phyloP scores from a whole-genome alignment of 2,329 filamentous ascomycete genomes.

The Volutella citrinella region DNA sequence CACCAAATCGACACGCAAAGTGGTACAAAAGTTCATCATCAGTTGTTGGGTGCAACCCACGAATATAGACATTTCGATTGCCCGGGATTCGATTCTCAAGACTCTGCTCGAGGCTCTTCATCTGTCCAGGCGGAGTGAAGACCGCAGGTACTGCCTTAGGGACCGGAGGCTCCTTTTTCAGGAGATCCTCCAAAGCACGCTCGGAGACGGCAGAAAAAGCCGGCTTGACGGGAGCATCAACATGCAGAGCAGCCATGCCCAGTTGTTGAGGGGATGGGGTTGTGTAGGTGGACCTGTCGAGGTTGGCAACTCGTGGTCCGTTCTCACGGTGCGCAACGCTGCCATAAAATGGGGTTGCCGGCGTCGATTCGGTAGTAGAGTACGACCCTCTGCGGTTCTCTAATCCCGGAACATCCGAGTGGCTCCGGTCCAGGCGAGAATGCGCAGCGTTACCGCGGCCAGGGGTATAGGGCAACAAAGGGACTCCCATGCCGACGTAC shows the following conservation, averaged over 20 bases:
- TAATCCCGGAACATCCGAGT: conserved; percentile 57
- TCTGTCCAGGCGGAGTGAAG: conserved; percentile 78
- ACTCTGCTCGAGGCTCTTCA: conserved; percentile 90
- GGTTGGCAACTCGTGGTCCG: conserved; percentile 53
- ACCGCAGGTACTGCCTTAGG: conserved; percentile 87
- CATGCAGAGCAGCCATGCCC: conserved; percentile 38
- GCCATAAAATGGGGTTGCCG: conserved; percentile 64
- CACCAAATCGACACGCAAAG: conserved; percentile 85
- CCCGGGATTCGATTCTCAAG: conserved; percentile 87
- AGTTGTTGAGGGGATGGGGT: conserved; percentile 65
- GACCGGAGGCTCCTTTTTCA: conserved; percentile 75
- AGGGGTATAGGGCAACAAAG: conserved; percentile 50
- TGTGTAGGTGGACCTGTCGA: conserved; percentile 64
- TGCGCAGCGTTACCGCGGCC: conserved; percentile 44
- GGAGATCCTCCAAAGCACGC: conserved; percentile 59
- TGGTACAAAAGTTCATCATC: conserved; percentile 83
- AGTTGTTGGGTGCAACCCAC: conserved; percentile 90
- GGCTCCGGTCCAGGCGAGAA: conserved; percentile 45
- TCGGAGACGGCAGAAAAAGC: conserved; percentile 39
- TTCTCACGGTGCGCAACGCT: conserved; percentile 57
- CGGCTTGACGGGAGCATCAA: conserved; percentile 41
- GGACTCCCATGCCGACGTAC: conserved; percentile 35
- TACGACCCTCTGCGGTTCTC: conserved; percentile 67
- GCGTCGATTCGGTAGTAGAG: conserved; percentile 64
- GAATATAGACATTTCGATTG: conserved; percentile 97